Percentiles rank a stretch among this genome's conserved stretches.
Conservation (phyloP, 257 asterid species). For the Solanum clarkiae region DNA sequence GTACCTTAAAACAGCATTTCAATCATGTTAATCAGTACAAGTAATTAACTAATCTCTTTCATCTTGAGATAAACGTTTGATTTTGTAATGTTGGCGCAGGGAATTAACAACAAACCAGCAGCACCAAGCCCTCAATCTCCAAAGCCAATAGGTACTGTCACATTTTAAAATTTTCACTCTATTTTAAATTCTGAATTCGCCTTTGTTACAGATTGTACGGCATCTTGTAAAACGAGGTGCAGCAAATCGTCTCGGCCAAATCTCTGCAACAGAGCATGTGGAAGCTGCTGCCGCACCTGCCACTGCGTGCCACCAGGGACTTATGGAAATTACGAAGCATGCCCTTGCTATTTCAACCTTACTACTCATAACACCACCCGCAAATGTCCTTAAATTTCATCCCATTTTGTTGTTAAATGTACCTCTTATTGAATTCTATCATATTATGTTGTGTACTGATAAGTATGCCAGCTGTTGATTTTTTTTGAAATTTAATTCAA, state of each 20-base stretch:
- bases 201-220: constrained; percentile 6
- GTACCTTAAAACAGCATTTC: not conserved
- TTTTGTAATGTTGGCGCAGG: not conserved
- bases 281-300: constrained; percentile 21
- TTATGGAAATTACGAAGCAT: constrained; percentile 14
- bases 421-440: not conserved
- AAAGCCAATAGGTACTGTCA: not conserved
- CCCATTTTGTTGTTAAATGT: not conserved
- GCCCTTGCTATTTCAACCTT: constrained; percentile 18
- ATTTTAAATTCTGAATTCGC: not conserved
- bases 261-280: constrained; percentile 28
- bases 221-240: constrained; percentile 7
- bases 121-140: not conserved
- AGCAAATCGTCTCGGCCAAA: constrained; percentile 8
- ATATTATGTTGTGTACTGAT: not conserved
- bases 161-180: not conserved
- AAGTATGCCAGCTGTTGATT: not conserved
- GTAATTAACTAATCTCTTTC: not conserved
- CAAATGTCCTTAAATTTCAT: constrained; percentile 9
- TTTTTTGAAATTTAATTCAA: not conserved
- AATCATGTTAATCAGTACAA: not conserved
- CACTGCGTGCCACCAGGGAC: constrained; percentile 27
- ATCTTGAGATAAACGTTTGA: not conserved
- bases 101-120: not conserved
- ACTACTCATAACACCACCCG: constrained; percentile 10